Percentiles rank a stretch among this genome's conserved stretches.
These are phyloP conservation scores for Anisodus tanguticus DNA, from an alignment of 257 asterid species.

Conservation along the genomic window DNA sequence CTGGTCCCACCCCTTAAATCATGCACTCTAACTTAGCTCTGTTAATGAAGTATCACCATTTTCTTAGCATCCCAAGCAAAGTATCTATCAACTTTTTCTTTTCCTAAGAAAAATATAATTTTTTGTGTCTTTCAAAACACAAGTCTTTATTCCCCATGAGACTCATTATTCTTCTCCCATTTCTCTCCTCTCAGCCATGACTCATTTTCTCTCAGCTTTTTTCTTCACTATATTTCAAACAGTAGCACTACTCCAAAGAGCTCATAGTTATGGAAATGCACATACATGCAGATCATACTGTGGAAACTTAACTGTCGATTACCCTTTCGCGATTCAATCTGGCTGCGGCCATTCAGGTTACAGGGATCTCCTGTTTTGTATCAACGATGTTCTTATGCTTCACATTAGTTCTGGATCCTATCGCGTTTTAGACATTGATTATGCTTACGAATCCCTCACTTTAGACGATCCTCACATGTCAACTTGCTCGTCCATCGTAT, in stretches of 20 bases:
- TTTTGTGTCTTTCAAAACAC: not conserved
- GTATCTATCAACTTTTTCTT: conserved; percentile 45
- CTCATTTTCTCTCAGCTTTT: conserved; percentile 34
- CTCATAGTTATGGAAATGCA: conserved; percentile 44
- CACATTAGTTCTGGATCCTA: conserved; percentile 89
- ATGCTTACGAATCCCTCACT: conserved; percentile 71
- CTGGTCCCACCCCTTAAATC: conserved; percentile 26
- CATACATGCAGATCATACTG: conserved; percentile 78
- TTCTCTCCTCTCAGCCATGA: conserved; percentile 47
- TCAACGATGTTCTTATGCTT: conserved; percentile 83
- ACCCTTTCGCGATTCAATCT: conserved; percentile 71
- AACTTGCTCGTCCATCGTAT: conserved; percentile 64
- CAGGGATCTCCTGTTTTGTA: conserved; percentile 82
- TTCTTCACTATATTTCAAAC: conserved; percentile 35
- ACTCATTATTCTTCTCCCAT: too few relatives aligned
- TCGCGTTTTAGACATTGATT: conserved; percentile 84
- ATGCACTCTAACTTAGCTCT: conserved; percentile 16
- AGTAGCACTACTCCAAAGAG: conserved; percentile 29
- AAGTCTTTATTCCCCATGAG: not conserved
- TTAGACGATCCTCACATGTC: conserved; percentile 95
- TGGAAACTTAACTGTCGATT: conserved; percentile 78
- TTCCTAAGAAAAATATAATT: not conserved
- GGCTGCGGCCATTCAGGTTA: conserved; percentile 93
- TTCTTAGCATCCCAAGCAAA: conserved; percentile 61
- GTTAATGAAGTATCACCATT: not conserved